Evolutionary conservation across 768 basidiomycete genomes (phyloP).

Genomic region (Psilocybe cyanescens): DNA sequence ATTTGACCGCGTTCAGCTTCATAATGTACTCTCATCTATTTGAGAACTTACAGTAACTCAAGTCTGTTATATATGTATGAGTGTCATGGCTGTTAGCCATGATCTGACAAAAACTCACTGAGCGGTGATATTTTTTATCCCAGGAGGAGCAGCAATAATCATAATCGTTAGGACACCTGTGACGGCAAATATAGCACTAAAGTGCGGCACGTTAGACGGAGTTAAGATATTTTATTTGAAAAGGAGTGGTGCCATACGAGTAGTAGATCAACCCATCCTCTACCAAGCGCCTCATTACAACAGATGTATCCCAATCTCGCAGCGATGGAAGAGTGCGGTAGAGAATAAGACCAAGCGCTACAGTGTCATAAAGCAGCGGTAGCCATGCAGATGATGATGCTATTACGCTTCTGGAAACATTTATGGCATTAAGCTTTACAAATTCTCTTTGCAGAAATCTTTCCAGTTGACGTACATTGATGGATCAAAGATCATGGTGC

Average conservation of each 20-base stretch:
- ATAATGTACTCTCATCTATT: constrained; percentile 1
- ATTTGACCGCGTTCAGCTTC: background rate
- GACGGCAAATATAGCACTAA: constrained; percentile 45
- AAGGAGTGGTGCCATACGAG: constrained; percentile 24
- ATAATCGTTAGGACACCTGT: constrained; percentile 46
- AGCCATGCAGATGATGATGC: constrained; percentile 54
- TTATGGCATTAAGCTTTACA: constrained; percentile 11
- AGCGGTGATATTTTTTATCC: constrained; percentile 46
- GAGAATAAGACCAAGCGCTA: constrained; percentile 39
- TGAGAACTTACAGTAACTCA: constrained; percentile 37
- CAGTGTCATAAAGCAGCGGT: constrained; percentile 48
- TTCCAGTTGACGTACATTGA: constrained; percentile 29
- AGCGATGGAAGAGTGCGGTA: constrained; percentile 37
- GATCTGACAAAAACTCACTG: constrained; percentile 34
- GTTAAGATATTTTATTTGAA: too few relatives aligned
- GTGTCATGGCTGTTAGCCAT: too few relatives aligned
- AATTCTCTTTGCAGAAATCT: background rate
- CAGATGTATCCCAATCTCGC: constrained; percentile 31
- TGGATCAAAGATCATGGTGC: constrained; percentile 43
- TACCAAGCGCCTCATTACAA: constrained; percentile 39
- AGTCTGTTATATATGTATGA: constrained; percentile 25
- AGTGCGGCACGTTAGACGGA: background rate
- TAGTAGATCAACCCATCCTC: constrained; percentile 51
- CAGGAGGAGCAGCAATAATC: constrained; percentile 45
- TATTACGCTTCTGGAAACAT: constrained; percentile 33